Conservation (phyloP, 192 early-diverging fungal species). For the Entomortierella beljakovae region DNA sequence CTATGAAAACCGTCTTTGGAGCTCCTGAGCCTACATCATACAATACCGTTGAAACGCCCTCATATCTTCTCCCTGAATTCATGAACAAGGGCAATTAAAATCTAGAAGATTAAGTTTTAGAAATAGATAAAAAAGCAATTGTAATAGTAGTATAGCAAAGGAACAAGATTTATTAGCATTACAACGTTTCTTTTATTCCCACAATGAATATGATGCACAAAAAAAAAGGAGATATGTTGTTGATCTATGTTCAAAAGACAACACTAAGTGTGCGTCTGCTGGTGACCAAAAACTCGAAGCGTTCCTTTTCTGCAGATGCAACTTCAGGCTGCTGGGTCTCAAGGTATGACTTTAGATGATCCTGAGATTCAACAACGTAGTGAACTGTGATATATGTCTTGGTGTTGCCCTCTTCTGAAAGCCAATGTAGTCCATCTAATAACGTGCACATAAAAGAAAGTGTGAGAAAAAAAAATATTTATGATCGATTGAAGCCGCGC, state of each 20-base stretch:
- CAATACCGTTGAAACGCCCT: slow-evolving; percentile 15
- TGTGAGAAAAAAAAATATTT: not conserved
- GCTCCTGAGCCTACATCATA: slow-evolving; percentile 19
- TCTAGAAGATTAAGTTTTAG: not conserved
- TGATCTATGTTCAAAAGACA: too few species aligned
- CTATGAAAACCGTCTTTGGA: slow-evolving; percentile 34
- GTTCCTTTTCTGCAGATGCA: slow-evolving; percentile 45
- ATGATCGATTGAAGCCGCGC: not conserved
- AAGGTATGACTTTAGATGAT: slow-evolving; percentile 34
- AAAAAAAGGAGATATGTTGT: too few species aligned
- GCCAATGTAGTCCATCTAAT: slow-evolving; percentile 50
- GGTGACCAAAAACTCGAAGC: slow-evolving; percentile 51
- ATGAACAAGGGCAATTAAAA: slow-evolving; percentile 31
- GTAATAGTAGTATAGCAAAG: not conserved
- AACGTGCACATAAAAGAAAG: not conserved
- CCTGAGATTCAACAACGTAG: slow-evolving; percentile 48
- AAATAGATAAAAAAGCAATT: not conserved
- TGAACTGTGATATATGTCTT: slow-evolving; percentile 54
- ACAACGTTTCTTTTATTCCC: not conserved
- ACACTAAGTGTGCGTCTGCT: slow-evolving; percentile 48
- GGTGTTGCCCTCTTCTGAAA: slow-evolving; percentile 47
- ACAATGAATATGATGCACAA: not conserved
- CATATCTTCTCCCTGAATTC: slow-evolving; percentile 32
- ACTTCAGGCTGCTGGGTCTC: slow-evolving; percentile 29
- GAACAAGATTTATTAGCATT: not conserved